A percentile compares a stretch with the other conserved stretches of the same genome.
Evolutionary conservation across 805 yeast genomes (phyloP).

Genomic region (Yarrowia sp.): DNA sequence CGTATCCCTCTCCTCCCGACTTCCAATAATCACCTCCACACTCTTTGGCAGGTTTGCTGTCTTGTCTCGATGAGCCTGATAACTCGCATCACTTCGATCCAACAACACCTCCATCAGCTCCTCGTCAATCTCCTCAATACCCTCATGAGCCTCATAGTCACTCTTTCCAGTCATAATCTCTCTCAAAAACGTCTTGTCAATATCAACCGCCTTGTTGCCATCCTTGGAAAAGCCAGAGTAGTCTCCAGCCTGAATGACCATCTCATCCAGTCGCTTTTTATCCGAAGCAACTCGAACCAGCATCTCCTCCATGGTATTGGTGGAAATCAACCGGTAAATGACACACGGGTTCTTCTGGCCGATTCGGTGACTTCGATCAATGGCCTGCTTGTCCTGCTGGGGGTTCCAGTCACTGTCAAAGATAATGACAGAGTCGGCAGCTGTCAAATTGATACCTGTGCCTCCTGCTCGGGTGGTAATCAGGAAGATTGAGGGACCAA

Average conservation of each 20-base stretch:
- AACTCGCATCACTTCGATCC: background rate
- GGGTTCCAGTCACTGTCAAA: conserved; percentile 98
- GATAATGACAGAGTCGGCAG: conserved; percentile 85
- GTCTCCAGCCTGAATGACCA: conserved; percentile 65
- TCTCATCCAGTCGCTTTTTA: conserved; percentile 72
- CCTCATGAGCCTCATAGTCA: background rate
- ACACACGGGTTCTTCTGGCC: conserved; percentile 86
- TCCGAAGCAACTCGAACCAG: conserved; percentile 73
- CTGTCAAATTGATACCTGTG: conserved; percentile 77
- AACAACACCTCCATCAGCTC: background rate
- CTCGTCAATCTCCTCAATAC: background rate
- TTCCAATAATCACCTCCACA: background rate
- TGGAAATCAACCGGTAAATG: conserved; percentile 70
- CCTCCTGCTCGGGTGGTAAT: conserved; percentile 95
- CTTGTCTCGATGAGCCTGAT: background rate
- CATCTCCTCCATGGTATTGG: conserved; percentile 79
- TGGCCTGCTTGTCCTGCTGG: conserved; percentile 93
- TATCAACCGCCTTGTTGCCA: background rate
- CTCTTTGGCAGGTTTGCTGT: background rate
- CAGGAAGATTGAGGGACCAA: conserved; percentile 52
- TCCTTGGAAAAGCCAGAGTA: background rate
- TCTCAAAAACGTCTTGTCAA: background rate
- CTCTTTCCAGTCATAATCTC: conserved; percentile 15
- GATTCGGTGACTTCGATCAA: conserved; percentile 91
- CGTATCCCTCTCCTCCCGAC: background rate